Base-by-base conservation (phyloP, 352 stramenopile genomes). In the Globisporangium yorkense region DNA sequence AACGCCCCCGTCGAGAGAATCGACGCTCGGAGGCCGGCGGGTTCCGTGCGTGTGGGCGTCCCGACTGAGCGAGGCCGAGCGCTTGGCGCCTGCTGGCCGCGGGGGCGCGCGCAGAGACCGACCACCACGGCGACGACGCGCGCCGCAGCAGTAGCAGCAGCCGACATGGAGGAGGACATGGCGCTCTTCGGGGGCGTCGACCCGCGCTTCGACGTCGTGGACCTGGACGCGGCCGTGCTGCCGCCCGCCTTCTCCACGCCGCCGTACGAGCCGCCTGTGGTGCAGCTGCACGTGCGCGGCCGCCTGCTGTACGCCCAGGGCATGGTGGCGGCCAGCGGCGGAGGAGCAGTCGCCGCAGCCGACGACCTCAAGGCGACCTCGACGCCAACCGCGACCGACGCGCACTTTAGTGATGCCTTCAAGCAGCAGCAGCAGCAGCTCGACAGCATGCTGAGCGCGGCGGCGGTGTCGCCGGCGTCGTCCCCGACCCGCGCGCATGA, bases 91-190 rank as follows among this genome's bases (percentile, higher is more conserved):
- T 40, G 54, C 54, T 21, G 33, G 53, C 43, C 31, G 54, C 54
- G 54, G 55, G 24, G 47, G 56, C 50, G 57, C 41, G 51, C 43
- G 50, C 57, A 60, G 39, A 55, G 39, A 61, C 54, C 44, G 47
- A 39, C 47, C 31, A 54, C 52, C 33, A 50, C 54, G 31, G 44
- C 24, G 52, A 49, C 24, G n/a, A 41, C 52, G 52, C 40, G 40
- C 51, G 16, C 51, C 35, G 50, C 44, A 51, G 43, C 35, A 70
- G 69, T 21, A 51, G 24, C 46, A 21, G 24, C 20, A 43, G 69
- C 67, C 37, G 63, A 68, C 24, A 68, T 78, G 46, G 72, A 83
- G 57, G 76, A 81, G 57, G 77, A 85, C 44, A 75, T 85, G 61
- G 70, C 65, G 57, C 67, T 89, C 18, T 88, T 89, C 46, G 71